Evolutionary conservation across 768 basidiomycete species (phyloP), one percentile per base, ranked within the genome.

Genomic region (Kwoniella botswanensis): DNA sequence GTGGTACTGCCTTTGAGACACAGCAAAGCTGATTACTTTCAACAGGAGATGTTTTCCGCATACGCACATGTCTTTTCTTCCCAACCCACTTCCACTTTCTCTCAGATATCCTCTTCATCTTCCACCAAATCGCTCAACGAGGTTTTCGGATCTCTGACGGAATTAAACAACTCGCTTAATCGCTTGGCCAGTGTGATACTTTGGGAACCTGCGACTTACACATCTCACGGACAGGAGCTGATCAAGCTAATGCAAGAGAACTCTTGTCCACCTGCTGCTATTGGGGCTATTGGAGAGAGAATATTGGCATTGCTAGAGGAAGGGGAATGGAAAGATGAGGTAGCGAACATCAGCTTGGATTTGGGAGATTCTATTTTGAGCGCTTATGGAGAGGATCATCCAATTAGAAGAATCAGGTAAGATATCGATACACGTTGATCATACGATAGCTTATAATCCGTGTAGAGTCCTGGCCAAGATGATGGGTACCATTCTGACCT

Each of bases 401-500:
- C 78, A 5, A 67, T 81, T 15, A 66, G 79, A n/a, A 61, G 77
- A 52, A 26, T 72, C 43, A 65, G 55, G 65, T 69, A 63, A 69
- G 42, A 57, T 60, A 17, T 35, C 43, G 35, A 35, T 35, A 35
- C 35, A 6, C 35, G 35, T 35, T 35, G 35, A 35, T 67, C 89
- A 91, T 15, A 89, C 88, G 57, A 61, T 41, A 2, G 42, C 35
- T 61, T 15, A 42, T 43, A 12, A 4, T 15, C n/a, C 9, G 29
- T 22, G 4, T 44, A 87, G 90, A 68, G 84, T 89, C 17, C 74
- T 91, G 44, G 65, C 91, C 7, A 84, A 87, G 41, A 85, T 84
- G 67, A 82, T 93, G 72, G 88, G 90, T 50, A 84, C 67, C 63
- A 82, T 57, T 89, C 88, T 81, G 84, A 85, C 75, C 76, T 83